Conservation (phyloP, 2,329 filamentous ascomycete genomes). For the Cytospora piceicola region DNA sequence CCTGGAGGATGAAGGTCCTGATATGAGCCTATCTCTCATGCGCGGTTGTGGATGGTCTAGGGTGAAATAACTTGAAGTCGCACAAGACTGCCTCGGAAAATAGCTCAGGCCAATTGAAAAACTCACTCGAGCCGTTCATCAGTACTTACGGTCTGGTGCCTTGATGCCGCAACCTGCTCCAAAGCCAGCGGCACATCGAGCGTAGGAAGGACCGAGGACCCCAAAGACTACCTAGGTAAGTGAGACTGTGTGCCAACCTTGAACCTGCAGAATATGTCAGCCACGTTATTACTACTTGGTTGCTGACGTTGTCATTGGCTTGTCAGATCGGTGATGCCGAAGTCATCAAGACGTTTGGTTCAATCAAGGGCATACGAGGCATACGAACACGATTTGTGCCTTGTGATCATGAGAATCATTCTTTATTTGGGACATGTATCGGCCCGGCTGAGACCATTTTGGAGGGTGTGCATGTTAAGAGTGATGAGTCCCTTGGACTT, state of each 20-base stretch:
- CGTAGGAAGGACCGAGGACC: not conserved
- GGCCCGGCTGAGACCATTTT: constrained; percentile 6
- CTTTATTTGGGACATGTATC: constrained; percentile 13
- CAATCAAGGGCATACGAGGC: not conserved
- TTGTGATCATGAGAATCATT: not conserved
- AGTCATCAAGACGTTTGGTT: not conserved
- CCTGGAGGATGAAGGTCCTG: too few relatives aligned
- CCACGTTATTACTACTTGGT: constrained; percentile 7
- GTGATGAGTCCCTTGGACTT: not conserved
- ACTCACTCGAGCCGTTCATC: not conserved
- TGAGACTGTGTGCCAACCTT: constrained; percentile 1
- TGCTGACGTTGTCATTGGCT: constrained; percentile 7
- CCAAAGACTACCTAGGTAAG: not conserved
- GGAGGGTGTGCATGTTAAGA: not conserved
- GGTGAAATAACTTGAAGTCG: not conserved
- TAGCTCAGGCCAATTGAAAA: too few relatives aligned
- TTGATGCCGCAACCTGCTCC: not conserved
- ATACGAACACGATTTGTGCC: not conserved
- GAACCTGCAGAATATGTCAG: constrained; percentile 3
- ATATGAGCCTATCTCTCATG: too few relatives aligned
- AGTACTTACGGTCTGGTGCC: not conserved
- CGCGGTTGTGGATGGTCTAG: not conserved
- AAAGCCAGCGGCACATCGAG: not conserved
- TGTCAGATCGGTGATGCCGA: not conserved
- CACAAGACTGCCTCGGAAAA: not conserved